Conservation (phyloP, 768 basidiomycete species). For the Leccinum fibrillosum region DNA sequence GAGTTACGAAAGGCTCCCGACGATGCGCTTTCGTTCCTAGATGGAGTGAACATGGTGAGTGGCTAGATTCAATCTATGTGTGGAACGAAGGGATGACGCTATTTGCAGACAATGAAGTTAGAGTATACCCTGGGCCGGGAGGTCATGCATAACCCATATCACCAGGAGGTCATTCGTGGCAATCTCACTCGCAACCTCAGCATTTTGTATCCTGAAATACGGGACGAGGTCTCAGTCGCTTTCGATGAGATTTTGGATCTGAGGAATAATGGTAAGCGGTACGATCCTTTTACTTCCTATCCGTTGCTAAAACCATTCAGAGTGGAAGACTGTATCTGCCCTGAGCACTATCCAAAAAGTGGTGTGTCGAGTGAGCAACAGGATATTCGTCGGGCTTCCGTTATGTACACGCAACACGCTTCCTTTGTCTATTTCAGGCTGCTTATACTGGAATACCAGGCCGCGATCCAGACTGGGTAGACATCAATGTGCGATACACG, state of each 20-base stretch:
- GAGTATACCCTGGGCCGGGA: conserved; percentile 38
- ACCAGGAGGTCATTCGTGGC: conserved; percentile 26
- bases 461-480: conserved; percentile 1
- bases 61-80: background rate
- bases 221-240: background rate
- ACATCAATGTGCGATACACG: background rate
- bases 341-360: background rate
- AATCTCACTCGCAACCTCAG: conserved; percentile 37
- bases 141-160: conserved; percentile 30
- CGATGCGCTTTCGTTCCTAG: conserved; percentile 34
- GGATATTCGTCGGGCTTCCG: background rate
- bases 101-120: conserved; percentile 33
- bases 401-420: background rate
- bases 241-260: background rate
- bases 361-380: background rate
- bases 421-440: background rate
- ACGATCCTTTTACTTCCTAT: background rate
- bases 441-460: background rate
- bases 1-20: conserved; percentile 37
- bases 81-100: background rate
- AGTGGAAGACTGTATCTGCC: background rate
- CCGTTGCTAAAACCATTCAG: background rate
- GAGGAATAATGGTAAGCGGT: background rate
- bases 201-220: background rate
- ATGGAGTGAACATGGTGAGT: conserved; percentile 29